Conservation (phyloP, 2,329 filamentous ascomycete genomes). For the Penicillium palitans region DNA sequence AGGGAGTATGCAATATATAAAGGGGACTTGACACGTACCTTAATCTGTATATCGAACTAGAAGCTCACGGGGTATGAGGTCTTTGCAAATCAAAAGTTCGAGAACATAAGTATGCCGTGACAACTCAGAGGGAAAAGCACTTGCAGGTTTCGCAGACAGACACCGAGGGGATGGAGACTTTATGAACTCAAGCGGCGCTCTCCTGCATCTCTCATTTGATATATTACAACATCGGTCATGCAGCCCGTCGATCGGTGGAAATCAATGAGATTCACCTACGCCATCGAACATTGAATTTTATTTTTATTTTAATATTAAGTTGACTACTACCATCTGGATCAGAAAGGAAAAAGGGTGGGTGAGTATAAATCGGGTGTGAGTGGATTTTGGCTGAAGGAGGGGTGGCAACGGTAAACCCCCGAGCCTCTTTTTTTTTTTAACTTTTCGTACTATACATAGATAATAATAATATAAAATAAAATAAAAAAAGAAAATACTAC, state of each 20-base stretch:
- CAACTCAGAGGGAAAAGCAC: conserved; percentile 28
- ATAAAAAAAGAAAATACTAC: not conserved
- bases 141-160: conserved; percentile 25
- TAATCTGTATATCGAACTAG: conserved; percentile 6
- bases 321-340: conserved; percentile 8
- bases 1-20: not conserved
- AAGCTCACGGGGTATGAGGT: conserved; percentile 15
- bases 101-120: conserved; percentile 19
- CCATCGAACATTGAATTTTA: conserved; percentile 30
- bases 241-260: conserved; percentile 45
- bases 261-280: conserved; percentile 40
- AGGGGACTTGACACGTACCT: conserved; percentile 16
- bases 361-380: conserved; percentile 8
- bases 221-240: conserved; percentile 47
- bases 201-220: conserved; percentile 48
- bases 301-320: conserved; percentile 8
- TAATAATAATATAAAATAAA: not conserved
- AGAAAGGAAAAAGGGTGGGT: conserved; percentile 11
- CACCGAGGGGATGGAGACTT: conserved; percentile 33
- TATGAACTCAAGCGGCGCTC: conserved; percentile 37
- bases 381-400: conserved; percentile 12
- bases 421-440: conserved; percentile 14
- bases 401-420: conserved; percentile 24
- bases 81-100: conserved; percentile 20
- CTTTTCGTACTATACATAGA: conserved; percentile 12